Evolutionary conservation across 2,329 filamentous ascomycete species (phyloP), one percentile per base, ranked within the genome.

Genomic region (Rosellinia necatrix): DNA sequence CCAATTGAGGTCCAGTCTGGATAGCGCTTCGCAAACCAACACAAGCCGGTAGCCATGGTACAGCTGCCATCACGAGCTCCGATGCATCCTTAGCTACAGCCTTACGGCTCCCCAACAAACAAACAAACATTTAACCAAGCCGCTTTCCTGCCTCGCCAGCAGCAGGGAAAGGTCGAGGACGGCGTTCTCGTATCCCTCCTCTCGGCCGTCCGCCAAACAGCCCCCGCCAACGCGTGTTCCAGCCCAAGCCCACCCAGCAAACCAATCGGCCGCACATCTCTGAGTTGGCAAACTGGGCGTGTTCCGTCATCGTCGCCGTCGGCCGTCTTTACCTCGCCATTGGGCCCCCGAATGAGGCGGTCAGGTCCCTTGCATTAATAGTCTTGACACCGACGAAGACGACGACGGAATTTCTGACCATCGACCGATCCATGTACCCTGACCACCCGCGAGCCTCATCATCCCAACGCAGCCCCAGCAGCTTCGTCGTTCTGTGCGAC

Each of bases 231-330:
- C 44, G 58, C 44, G 49, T 44, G 56, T 58, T 42, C 43, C 54
- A 58, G 42, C 52, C 51, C 51, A 41, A 52, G 17, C 22, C 35
- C 32, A n/a, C 29, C 17, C 17, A 17, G 32, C 41, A 48, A 52
- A 34, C 47, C 52, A 32, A 60, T 53, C 44, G 41, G 54, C 34
- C 42, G 22, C 30, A 40, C 13, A 25, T 50, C 27, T 43, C 46
- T 62, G 59, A 44, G 59, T 35, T 62, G 59, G 56, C 59, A 62
- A 52, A 57, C 56, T 53, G 59, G 52, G 59, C 52, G 47, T 43
- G 34, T 12, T 22, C 27, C 41, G n/a, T 41, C 40, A 6, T 34
- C 34, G 41, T 22, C 40, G 40, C 19, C 13, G n/a, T n/a, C 10
- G 6, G 32, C 34, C 37, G 13, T 49, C 25, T 24, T 7, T 42